Conservation (phyloP, 2,329 filamentous ascomycete species). For the Colletotrichum filicis region DNA sequence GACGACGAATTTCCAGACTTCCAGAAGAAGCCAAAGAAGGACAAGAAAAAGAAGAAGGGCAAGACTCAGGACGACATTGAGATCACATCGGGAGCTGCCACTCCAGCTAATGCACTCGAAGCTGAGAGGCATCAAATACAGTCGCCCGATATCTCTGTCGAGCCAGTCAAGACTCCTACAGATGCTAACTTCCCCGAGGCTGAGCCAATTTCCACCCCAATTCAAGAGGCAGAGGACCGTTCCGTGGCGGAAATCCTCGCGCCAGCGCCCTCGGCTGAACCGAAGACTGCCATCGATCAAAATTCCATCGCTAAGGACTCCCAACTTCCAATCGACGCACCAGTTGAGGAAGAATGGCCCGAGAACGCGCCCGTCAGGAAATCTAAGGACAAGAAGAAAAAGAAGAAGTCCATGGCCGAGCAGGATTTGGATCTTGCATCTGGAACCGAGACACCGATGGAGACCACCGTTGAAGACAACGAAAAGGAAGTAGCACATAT, state of each 20-base stretch:
- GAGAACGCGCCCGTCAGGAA: slow-evolving; percentile 7
- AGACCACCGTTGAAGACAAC: not conserved
- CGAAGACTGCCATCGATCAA: not conserved
- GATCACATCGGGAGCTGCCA: not conserved
- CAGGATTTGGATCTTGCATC: slow-evolving; percentile 12
- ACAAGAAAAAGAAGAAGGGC: slow-evolving; percentile 34
- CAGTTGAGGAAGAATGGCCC: not conserved
- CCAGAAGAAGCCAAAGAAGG: slow-evolving; percentile 36
- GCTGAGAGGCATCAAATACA: not conserved
- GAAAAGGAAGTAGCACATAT: not conserved
- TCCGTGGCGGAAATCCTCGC: not conserved
- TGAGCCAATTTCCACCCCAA: not conserved
- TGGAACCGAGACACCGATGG: slow-evolving; percentile 28
- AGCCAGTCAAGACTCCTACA: not conserved
- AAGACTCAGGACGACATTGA: slow-evolving; percentile 10
- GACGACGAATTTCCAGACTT: slow-evolving; percentile 35
- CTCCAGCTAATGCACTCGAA: slow-evolving; percentile 2
- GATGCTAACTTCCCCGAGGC: not conserved
- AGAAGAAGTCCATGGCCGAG: slow-evolving; percentile 9
- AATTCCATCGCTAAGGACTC: not conserved
- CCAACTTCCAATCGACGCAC: not conserved
- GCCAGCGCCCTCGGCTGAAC: not conserved
- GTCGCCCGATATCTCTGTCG: not conserved
- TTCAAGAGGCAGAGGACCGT: not conserved
- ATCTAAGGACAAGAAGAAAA: slow-evolving; percentile 38